Evolutionary conservation across 129 eudicot species (phyloP), one percentile per base, ranked within the genome.

Genomic region (Flaveria linearis): DNA sequence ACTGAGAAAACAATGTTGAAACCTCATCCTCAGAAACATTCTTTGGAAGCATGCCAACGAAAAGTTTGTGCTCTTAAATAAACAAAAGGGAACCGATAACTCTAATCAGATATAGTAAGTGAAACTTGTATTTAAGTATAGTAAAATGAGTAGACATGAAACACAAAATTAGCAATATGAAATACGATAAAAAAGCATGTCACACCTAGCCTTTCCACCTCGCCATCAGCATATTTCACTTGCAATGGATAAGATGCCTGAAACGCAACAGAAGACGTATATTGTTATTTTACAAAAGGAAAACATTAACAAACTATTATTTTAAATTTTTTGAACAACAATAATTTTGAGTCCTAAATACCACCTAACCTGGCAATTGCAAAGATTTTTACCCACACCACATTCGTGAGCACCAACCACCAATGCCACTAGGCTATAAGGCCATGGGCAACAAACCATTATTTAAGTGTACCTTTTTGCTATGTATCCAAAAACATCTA

Each of bases 191-290:
- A 79, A 76, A 18, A 64, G 71, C 46, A 77, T 81, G 80, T 58
- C 73, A 46, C 75, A 91, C 99, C 99, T 87, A 95, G 93, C 77
- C 99, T 91, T 89, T 95, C 97, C 84, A 95, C 80, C 81, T 95
- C 99, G 62, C 97, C 98, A 76, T 94, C 97, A 20, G 98, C 98
- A 72, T 91, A 94, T 85, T 94, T 94, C 87, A 94, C 98, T 94
- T 94, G 98, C 90, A 94, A 80, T 20, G 97, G 98, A 89, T 90
- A 87, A 74, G 97, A 87, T 71, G 98, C 98, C 98, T 94, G 93
- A 83, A 80, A 26, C 52, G 78, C 63, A 80, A 86, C 76, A 86
- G 58, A 75, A 16, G 23, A 83, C 72, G 73, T 57, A 69, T 36
- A 76, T 75, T 79, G 70, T 79, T 55, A 78, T 56, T 76, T 68